Conservation (phyloP, 805 yeast species). For the Metschnikowia lachancei region DNA sequence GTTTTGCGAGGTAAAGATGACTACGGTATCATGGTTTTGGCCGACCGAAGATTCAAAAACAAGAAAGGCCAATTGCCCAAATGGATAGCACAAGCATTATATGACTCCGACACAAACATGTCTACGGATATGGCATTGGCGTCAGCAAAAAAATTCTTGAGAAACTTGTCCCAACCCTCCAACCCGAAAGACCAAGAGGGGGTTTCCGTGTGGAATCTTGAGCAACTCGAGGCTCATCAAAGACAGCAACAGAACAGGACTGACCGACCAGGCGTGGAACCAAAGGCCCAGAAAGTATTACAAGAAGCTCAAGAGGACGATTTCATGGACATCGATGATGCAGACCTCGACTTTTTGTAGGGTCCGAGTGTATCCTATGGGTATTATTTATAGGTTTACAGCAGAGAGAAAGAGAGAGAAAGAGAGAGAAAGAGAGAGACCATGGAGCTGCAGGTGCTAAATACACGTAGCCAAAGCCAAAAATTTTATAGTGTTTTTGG, state of each 20-base stretch:
- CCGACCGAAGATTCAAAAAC: slow-evolving; percentile 87
- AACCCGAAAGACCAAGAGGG: slow-evolving; percentile 91
- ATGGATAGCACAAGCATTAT: slow-evolving; percentile 93
- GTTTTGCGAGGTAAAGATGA: slow-evolving; percentile 97
- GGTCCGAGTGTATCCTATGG: not conserved
- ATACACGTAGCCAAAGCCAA: no score
- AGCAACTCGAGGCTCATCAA: slow-evolving; percentile 62
- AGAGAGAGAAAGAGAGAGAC: no score
- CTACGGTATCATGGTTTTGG: slow-evolving; percentile 97
- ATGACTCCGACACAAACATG: slow-evolving; percentile 86
- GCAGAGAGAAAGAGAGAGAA: no score
- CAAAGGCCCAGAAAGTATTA: not conserved
- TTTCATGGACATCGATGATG: slow-evolving; percentile 48
- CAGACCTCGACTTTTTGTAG: slow-evolving; percentile 37
- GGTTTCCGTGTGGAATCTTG: slow-evolving; percentile 85
- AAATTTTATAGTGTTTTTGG: not conserved
- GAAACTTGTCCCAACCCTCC: slow-evolving; percentile 92
- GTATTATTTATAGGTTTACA: not conserved
- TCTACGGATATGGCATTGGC: slow-evolving; percentile 98
- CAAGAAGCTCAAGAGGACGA: slow-evolving; percentile 31
- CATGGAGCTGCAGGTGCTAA: no score
- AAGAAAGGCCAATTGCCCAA: slow-evolving; percentile 88
- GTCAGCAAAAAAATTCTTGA: slow-evolving; percentile 83
- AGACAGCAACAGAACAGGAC: slow-evolving; percentile 40
- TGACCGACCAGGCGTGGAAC: slow-evolving; percentile 17